A percentile compares a stretch with the other conserved stretches of the same genome.
Conservation (phyloP, 345 rosid species). For the Lumnitzera littorea region DNA sequence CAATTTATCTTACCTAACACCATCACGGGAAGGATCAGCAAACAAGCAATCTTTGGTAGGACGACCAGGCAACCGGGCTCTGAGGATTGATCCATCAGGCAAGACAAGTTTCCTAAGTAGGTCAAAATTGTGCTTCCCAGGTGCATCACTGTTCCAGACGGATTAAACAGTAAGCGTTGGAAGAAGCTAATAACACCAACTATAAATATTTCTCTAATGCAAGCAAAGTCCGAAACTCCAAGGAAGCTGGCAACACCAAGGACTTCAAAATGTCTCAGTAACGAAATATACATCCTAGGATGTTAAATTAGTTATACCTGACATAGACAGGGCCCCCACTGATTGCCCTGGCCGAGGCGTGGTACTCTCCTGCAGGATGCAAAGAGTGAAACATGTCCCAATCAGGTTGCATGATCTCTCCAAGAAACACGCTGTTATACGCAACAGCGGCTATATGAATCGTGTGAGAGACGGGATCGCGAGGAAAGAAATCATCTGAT, state of each 20-base stretch:
- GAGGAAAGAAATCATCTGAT: conserved; percentile 90
- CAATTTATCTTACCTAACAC: conserved; percentile 42
- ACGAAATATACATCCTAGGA: no score
- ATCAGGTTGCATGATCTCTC: conserved; percentile 87
- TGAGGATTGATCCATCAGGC: conserved; percentile 87
- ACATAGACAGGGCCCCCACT: conserved; percentile 92
- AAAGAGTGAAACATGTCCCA: conserved; percentile 98
- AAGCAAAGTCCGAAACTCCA: no score
- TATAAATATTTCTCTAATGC: no score
- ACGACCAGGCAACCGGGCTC: conserved; percentile 80
- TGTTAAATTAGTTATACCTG: conserved; percentile 31
- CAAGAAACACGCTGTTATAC: conserved; percentile 79
- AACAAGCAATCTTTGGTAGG: conserved; percentile 87
- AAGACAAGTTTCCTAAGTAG: conserved; percentile 68
- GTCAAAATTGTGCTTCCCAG: conserved; percentile 83
- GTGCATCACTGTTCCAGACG: conserved; percentile 60
- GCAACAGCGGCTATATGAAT: conserved; percentile 90
- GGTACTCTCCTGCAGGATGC: conserved; percentile 90
- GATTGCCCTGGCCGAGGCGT: conserved; percentile 91
- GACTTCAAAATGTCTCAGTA: no score
- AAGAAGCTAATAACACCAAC: no score
- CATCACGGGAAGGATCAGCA: conserved; percentile 82
- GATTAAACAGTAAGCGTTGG: no score
- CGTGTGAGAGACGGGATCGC: conserved; percentile 86
- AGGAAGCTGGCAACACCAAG: no score